Conservation (phyloP, 805 yeast species). For the Geotrichum ghanense region DNA sequence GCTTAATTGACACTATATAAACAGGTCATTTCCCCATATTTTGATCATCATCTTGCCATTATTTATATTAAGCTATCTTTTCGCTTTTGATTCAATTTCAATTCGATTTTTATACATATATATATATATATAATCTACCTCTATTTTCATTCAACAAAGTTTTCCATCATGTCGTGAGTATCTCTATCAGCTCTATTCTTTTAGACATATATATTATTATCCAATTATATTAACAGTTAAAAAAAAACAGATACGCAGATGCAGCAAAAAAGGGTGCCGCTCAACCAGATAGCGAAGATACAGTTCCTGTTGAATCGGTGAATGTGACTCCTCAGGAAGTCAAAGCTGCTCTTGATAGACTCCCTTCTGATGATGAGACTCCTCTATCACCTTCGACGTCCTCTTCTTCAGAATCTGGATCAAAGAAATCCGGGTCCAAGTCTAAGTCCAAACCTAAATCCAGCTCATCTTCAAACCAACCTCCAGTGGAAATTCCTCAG, state of each 20-base stretch:
- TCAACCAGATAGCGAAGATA: constrained; percentile 2
- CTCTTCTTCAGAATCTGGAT: background rate
- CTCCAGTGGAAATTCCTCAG: background rate
- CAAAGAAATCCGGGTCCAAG: background rate
- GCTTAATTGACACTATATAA: no score
- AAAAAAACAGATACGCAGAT: constrained; percentile 11
- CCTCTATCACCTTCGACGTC: background rate
- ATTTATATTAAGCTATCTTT: no score
- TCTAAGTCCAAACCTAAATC: background rate
- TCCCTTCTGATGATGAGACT: background rate
- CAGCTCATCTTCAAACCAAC: background rate
- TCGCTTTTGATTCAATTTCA: no score
- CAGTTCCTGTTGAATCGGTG: background rate
- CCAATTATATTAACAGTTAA: background rate
- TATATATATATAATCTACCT: no score
- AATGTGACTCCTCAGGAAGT: background rate
- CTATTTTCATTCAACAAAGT: no score
- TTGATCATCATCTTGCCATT: no score
- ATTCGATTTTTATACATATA: no score
- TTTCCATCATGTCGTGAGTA: no score
- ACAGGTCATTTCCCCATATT: no score
- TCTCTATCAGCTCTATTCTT: background rate
- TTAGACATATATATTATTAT: background rate
- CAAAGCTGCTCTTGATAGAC: background rate
- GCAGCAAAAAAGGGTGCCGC: constrained; percentile 8